phyloP scores from a whole-genome alignment of 2,329 filamentous ascomycete species.

The Grosmannia clavigera region DNA sequence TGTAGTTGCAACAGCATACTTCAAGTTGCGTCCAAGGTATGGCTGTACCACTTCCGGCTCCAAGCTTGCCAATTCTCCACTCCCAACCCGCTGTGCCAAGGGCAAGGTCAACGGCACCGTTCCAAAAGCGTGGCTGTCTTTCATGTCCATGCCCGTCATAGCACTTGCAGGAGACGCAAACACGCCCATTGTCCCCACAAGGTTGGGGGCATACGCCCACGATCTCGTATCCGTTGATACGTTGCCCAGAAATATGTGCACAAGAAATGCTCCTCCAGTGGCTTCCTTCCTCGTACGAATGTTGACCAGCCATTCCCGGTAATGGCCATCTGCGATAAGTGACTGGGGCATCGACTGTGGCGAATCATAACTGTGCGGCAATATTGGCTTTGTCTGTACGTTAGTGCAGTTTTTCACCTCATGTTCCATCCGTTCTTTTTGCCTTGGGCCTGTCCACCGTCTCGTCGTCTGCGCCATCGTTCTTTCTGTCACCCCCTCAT shows the following conservation, averaged over 20 bases:
- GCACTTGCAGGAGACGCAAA: slow-evolving; percentile 26
- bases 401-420: background rate
- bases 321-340: slow-evolving; percentile 27
- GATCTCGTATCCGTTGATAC: slow-evolving; percentile 26
- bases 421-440: background rate
- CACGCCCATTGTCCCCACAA: slow-evolving; percentile 49
- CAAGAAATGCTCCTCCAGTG: slow-evolving; percentile 46
- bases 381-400: background rate
- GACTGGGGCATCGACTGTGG: slow-evolving; percentile 1
- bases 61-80: slow-evolving; percentile 24
- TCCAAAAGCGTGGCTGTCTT: slow-evolving; percentile 29
- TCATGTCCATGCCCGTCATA: slow-evolving; percentile 14
- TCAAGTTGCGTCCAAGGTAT: slow-evolving; percentile 27
- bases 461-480: no score
- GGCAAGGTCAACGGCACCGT: slow-evolving; percentile 39
- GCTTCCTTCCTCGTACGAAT: slow-evolving; percentile 49
- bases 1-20: slow-evolving; percentile 19
- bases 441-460: background rate
- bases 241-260: slow-evolving; percentile 57
- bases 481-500: background rate
- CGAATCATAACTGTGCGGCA: background rate
- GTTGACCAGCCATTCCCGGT: slow-evolving; percentile 57
- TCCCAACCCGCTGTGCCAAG: slow-evolving; percentile 29
- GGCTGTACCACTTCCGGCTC: slow-evolving; percentile 24
- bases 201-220: slow-evolving; percentile 42